Conservation (phyloP, 257 asterid genomes). For the Hygrophila difformis region DNA sequence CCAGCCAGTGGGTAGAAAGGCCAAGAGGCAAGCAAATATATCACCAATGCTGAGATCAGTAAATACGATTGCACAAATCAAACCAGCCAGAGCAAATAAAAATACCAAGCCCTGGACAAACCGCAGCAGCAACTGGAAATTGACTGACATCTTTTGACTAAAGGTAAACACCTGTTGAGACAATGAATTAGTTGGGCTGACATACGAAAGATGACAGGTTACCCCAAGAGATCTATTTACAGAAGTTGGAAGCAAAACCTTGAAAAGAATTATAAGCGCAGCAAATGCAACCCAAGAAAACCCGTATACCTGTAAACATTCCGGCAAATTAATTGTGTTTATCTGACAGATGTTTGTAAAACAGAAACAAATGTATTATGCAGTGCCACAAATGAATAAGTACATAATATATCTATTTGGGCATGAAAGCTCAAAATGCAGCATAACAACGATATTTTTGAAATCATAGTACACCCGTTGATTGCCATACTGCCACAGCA, state of each 20-base stretch:
- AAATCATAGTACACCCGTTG: too few relatives aligned
- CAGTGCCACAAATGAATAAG: too few relatives aligned
- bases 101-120: conserved; percentile 83
- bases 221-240: background rate
- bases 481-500: too few relatives aligned
- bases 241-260: conserved; percentile 39
- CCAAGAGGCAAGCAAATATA: conserved; percentile 79
- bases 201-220: background rate
- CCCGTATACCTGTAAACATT: conserved; percentile 58
- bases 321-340: conserved; percentile 1
- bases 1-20: conserved; percentile 98
- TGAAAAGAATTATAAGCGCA: conserved; percentile 74
- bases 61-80: conserved; percentile 54
- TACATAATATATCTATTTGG: too few relatives aligned
- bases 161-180: conserved; percentile 79
- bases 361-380: background rate
- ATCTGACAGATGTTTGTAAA: background rate
- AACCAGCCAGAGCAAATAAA: conserved; percentile 74
- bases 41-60: conserved; percentile 58
- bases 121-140: conserved; percentile 89
- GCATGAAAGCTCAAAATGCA: too few relatives aligned
- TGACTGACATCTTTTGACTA: conserved; percentile 95
- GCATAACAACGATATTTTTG: too few relatives aligned
- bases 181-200: conserved; percentile 5
- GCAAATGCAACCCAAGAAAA: conserved; percentile 88